Evolutionary conservation across 345 rosid genomes (phyloP), one percentile per base, ranked within the genome.

Genomic region (Pseudoturritis turrita): DNA sequence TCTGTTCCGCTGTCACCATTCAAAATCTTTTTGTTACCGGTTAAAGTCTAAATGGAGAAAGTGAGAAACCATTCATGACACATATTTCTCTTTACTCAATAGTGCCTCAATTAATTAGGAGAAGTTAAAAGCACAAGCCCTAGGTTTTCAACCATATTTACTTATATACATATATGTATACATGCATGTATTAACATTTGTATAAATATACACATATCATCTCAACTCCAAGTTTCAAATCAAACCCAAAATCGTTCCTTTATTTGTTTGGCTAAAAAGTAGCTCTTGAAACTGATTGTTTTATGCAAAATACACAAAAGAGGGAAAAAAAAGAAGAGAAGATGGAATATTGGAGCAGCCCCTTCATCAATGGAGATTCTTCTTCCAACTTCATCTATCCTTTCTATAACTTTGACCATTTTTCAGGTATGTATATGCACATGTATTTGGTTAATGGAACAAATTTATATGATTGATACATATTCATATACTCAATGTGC

Each of bases 401-500:
- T 68, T 68, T 68, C 52, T 10, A 52, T 45, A 68, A 62, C 28
- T 21, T 37, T 55, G 25, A 53, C 68, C 53, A 25, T 1, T 53
- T 49, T 15, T 69, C 49, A 85, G 94, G 92, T 40, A 75, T n/a
- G n/a, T 17, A 31, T 36, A 15, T 22, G 45, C 44, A 56, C 2
- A 0, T 39, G n/a, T 31, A 17, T 19, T 29, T 62, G 22, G 23
- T 41, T 23, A 8, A 14, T 9, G 23, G 12, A 53, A 23, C 36
- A 56, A 44, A 10, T 14, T 19, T 10, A 11, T 59, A 7, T 81
- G 46, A 31, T 69, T 31, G 22, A 56, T 33, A 46, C 53, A 21
- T 51, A 23, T 28, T 14, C 28, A 51, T 71, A 10, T 10, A 47
- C 50, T 45, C 39, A 61, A 5, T 41, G 23, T 41, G 14, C 23